Conservation (phyloP, 2,329 filamentous ascomycete genomes). For the Talaromyces sp. region DNA sequence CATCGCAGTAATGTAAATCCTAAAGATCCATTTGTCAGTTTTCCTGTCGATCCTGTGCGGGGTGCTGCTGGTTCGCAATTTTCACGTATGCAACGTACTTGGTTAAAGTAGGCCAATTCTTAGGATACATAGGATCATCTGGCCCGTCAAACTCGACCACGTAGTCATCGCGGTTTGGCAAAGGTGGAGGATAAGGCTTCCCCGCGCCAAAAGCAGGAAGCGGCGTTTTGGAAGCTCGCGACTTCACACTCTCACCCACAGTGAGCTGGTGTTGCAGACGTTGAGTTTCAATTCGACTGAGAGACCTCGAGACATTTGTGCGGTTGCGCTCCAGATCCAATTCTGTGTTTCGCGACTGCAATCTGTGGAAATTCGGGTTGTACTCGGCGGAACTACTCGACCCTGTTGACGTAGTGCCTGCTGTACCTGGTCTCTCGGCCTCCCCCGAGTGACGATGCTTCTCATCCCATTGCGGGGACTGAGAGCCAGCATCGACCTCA, state of each 20-base stretch:
- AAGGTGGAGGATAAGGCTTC: slow-evolving; percentile 55
- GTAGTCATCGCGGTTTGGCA: slow-evolving; percentile 57
- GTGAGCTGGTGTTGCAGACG: slow-evolving; percentile 43
- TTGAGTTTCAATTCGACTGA: slow-evolving; percentile 36
- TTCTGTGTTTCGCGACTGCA: slow-evolving; percentile 36
- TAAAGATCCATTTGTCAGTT: slow-evolving; percentile 4
- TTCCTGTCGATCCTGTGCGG: no score
- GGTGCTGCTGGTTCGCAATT: no score
- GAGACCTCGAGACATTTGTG: slow-evolving; percentile 25
- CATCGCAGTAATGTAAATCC: slow-evolving; percentile 21
- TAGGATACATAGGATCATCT: slow-evolving; percentile 55
- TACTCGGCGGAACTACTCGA: slow-evolving; percentile 33
- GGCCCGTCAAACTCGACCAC: slow-evolving; percentile 60
- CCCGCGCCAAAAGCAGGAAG: slow-evolving; percentile 38
- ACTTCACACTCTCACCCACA: slow-evolving; percentile 33
- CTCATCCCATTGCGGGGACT: slow-evolving; percentile 11
- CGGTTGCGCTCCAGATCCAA: slow-evolving; percentile 33
- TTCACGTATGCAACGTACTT: slow-evolving; percentile 41
- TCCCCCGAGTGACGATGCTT: slow-evolving; percentile 14
- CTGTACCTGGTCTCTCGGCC: slow-evolving; percentile 13
- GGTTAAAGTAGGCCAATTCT: slow-evolving; percentile 54
- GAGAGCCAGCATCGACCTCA: slow-evolving; percentile 11
- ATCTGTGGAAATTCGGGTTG: slow-evolving; percentile 27
- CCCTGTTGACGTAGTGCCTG: slow-evolving; percentile 17
- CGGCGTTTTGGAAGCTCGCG: slow-evolving; percentile 26